phyloP scores from a whole-genome alignment of 768 basidiomycete genomes.

The Kwoniella sp. region DNA sequence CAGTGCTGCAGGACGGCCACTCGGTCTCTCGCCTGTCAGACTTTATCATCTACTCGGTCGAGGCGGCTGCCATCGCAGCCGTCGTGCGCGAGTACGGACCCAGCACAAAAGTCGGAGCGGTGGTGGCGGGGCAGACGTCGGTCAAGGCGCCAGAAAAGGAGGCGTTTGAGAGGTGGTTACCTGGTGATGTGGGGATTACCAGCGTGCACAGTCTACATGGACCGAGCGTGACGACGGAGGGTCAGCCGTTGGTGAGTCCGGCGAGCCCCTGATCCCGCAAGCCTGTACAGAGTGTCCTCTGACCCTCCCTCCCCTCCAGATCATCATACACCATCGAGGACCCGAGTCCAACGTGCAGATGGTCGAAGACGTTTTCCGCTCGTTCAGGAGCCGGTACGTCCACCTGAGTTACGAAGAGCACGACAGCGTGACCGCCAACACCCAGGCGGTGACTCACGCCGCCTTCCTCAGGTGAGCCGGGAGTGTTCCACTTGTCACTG shows the following conservation, averaged over 20 bases:
- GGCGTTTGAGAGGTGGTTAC: conserved; percentile 81
- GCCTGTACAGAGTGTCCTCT: too few relatives aligned
- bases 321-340: conserved; percentile 81
- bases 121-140: conserved; percentile 92
- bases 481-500: neutral
- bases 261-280: neutral
- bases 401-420: conserved; percentile 95
- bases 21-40: conserved; percentile 82
- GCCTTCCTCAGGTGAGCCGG: conserved; percentile 78
- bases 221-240: conserved; percentile 76
- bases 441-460: conserved; percentile 96
- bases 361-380: conserved; percentile 76
- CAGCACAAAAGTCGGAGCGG: conserved; percentile 89
- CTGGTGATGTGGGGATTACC: conserved; percentile 78
- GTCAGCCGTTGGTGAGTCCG: conserved; percentile 75
- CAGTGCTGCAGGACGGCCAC: conserved; percentile 73
- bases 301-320: conserved; percentile 55
- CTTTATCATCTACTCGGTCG: conserved; percentile 91
- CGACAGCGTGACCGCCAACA: conserved; percentile 93
- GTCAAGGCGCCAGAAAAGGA: conserved; percentile 89
- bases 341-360: conserved; percentile 65
- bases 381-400: conserved; percentile 78
- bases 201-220: conserved; percentile 95
- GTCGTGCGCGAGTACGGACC: conserved; percentile 88
- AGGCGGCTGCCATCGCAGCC: conserved; percentile 75